Percentiles rank a stretch among this genome's conserved stretches.
These are phyloP conservation scores for Xylogone sp. DNA, from an alignment of 2,329 filamentous ascomycete genomes.

Conservation along the genomic window DNA sequence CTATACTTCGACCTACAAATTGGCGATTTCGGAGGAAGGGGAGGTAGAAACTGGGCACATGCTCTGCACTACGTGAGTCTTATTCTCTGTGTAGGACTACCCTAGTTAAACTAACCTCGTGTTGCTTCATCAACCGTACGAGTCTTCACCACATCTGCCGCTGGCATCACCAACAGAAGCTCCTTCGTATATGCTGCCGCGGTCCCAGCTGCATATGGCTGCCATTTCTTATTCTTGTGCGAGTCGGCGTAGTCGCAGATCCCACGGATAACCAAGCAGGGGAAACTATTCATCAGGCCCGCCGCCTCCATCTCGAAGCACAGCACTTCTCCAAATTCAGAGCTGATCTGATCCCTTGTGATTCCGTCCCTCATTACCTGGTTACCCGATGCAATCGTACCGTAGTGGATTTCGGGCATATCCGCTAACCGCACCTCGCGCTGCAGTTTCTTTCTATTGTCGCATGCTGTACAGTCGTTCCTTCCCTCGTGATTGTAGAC, in stretches of 20 bases:
- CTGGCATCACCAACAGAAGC: conserved; percentile 5
- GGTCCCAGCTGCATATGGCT: conserved; percentile 11
- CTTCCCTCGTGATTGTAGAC: conserved; percentile 4
- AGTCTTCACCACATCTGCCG: conserved; percentile 1
- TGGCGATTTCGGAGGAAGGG: conserved; percentile 7
- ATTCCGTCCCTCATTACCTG: conserved; percentile 8
- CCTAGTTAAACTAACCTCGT: neutral
- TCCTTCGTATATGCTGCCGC: conserved; percentile 16
- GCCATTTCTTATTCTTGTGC: conserved; percentile 16
- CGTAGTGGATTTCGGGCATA: conserved; percentile 7
- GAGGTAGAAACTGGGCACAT: neutral
- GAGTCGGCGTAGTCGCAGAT: conserved; percentile 18
- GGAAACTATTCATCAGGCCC: conserved; percentile 6
- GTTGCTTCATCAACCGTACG: conserved; percentile 1
- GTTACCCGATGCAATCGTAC: conserved; percentile 10
- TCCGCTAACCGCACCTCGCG: neutral
- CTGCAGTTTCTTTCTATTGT: neutral
- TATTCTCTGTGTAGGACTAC: neutral
- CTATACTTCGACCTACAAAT: conserved; percentile 8
- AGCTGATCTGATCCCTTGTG: conserved; percentile 1
- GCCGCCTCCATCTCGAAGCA: no score
- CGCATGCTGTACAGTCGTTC: conserved; percentile 6
- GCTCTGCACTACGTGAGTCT: neutral
- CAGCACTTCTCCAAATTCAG: neutral
- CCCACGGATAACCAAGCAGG: conserved; percentile 16